These are phyloP conservation scores for Naematelia encephala DNA, from an alignment of 768 basidiomycete genomes.

Conservation along the genomic window DNA sequence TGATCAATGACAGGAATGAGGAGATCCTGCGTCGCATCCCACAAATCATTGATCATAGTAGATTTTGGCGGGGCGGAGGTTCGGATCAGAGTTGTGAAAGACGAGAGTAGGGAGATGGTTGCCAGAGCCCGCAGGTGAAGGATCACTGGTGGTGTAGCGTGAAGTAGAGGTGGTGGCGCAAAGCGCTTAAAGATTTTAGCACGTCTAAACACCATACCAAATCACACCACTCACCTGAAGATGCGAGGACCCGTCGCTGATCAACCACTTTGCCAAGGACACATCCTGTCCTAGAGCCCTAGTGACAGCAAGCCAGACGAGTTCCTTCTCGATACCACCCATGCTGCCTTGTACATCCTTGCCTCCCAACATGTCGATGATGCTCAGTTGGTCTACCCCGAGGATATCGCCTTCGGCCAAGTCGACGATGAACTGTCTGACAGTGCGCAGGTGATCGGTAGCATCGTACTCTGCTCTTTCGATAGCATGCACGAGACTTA, in stretches of 20 bases:
- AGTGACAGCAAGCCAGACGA: constrained; percentile 33
- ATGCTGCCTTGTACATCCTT: constrained; percentile 4
- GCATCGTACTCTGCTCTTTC: constrained; percentile 20
- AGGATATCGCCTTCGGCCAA: constrained; percentile 27
- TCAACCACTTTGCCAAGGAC: constrained; percentile 25
- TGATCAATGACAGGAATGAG: constrained; percentile 16
- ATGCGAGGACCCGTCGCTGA: constrained; percentile 10
- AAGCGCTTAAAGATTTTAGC: constrained; percentile 26
- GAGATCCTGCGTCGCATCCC: constrained; percentile 2
- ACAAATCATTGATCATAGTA: constrained; percentile 1
- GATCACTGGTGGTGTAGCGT: constrained; percentile 33
- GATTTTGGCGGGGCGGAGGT: constrained; percentile 4
- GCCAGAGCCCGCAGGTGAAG: constrained; percentile 24
- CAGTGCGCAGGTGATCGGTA: constrained; percentile 20
- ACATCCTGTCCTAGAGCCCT: constrained; percentile 6
- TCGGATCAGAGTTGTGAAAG: constrained; percentile 6
- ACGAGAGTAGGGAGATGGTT: constrained; percentile 5
- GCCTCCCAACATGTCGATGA: constrained; percentile 9
- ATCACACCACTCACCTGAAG: constrained; percentile 18
- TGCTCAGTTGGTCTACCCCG: constrained; percentile 12
- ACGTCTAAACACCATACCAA: no score
- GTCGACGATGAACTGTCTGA: constrained; percentile 25
- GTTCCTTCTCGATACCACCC: constrained; percentile 33
- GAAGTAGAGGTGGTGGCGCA: constrained; percentile 32
- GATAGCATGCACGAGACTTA: constrained; percentile 25